phyloP scores from a whole-genome alignment of 176 grass and related monocot genomes.

The Oryza rufipogon region DNA sequence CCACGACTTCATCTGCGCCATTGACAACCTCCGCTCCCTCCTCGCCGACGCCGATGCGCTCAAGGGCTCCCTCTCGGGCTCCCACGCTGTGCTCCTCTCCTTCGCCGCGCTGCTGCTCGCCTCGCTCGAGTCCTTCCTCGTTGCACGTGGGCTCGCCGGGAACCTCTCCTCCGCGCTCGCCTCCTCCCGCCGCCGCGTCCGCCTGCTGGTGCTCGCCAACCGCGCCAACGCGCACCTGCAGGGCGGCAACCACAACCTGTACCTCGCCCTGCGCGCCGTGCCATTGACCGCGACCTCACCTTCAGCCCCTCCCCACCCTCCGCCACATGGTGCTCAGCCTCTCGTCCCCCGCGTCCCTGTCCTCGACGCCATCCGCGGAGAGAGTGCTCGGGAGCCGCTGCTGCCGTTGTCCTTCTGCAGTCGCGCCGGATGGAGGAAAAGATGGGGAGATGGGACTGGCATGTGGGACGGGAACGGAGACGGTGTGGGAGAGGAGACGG shows the following conservation, averaged over 20 bases:
- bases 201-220: conserved; percentile 73
- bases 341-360: conserved; percentile 68
- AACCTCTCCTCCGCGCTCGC: conserved; percentile 75
- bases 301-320: conserved; percentile 69
- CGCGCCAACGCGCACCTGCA: conserved; percentile 77
- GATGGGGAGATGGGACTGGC: too few species aligned
- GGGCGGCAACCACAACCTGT: conserved; percentile 66
- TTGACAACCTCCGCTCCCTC: conserved; percentile 96
- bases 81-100: conserved; percentile 73
- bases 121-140: conserved; percentile 83
- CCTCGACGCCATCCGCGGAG: too few species aligned
- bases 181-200: conserved; percentile 66
- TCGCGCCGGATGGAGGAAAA: too few species aligned
- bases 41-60: conserved; percentile 84
- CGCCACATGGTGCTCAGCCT: conserved; percentile 73
- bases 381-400: too few species aligned
- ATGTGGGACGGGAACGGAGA: too few species aligned
- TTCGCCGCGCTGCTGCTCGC: conserved; percentile 67
- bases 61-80: conserved; percentile 81
- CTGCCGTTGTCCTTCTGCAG: too few species aligned
- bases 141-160: conserved; percentile 60
- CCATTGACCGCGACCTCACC: conserved; percentile 72
- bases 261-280: conserved; percentile 82
- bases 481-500: too few species aligned
- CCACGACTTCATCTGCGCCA: conserved; percentile 92